Conservation (phyloP, 768 basidiomycete species). For the Porphyrellus cyaneotinctus region DNA sequence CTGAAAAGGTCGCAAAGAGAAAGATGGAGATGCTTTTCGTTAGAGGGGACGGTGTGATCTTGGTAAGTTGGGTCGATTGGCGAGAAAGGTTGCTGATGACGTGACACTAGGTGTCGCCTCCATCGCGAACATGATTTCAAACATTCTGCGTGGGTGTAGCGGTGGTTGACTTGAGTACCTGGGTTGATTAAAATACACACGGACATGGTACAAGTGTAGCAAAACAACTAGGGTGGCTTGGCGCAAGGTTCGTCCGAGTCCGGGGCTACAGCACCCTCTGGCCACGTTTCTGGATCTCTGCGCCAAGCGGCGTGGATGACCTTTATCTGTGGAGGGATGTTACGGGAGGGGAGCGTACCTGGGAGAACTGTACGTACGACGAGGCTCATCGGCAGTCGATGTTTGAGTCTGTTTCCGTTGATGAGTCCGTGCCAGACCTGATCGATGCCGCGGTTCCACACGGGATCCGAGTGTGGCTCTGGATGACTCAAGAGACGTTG, state of each 20-base stretch:
- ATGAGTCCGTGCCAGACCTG: slow-evolving; percentile 62
- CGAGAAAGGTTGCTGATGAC: slow-evolving; percentile 10
- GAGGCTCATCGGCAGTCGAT: slow-evolving; percentile 55
- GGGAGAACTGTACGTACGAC: slow-evolving; percentile 45
- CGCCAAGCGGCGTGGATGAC: slow-evolving; percentile 73
- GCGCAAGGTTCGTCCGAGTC: slow-evolving; percentile 52
- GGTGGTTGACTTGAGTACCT: too few species aligned
- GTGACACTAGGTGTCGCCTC: slow-evolving; percentile 66
- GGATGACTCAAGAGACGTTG: slow-evolving; percentile 47
- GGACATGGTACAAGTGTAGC: background rate
- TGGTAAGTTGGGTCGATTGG: slow-evolving; percentile 50
- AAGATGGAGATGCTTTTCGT: slow-evolving; percentile 99
- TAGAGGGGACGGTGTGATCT: slow-evolving; percentile 92
- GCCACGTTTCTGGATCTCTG: slow-evolving; percentile 71
- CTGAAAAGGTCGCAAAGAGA: slow-evolving; percentile 75
- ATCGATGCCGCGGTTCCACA: slow-evolving; percentile 55
- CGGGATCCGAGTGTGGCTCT: slow-evolving; percentile 45
- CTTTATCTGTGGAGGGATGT: slow-evolving; percentile 54
- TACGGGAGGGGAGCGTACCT: background rate
- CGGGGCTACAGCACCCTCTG: slow-evolving; percentile 53
- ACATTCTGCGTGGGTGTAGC: slow-evolving; percentile 9
- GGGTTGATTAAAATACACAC: slow-evolving; percentile 7
- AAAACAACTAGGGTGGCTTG: too few species aligned
- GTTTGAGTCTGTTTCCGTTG: slow-evolving; percentile 55
- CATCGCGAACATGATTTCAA: slow-evolving; percentile 58